Evolutionary conservation across 2,329 filamentous ascomycete genomes (phyloP), one percentile per base, ranked within the genome.

Genomic region (Rhytidhysteron rufulum): DNA sequence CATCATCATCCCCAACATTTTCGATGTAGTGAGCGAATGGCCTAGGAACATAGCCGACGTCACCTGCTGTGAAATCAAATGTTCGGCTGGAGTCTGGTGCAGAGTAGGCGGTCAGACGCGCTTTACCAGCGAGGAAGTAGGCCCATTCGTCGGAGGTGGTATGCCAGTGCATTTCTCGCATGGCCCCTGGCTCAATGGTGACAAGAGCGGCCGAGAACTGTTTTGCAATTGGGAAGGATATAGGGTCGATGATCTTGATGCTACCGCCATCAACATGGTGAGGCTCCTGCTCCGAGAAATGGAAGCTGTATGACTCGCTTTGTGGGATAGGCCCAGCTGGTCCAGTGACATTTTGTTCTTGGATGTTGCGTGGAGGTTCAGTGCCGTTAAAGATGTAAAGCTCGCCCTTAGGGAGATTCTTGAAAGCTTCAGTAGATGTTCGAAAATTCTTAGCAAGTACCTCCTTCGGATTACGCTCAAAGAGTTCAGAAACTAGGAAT

Each of bases 91-190:
- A 59, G 4, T 63, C 57, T 0, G 77, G 74, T 0, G 77, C 78
- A 17, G 65, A 51, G 61, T 74, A 82, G 19, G 80, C 68, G 1
- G 77, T 81, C 27, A 80, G 68, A 8, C 79, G 72, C 0, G 71
- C 79, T 9, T 70, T 70, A 0, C 79, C 79, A 39, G 70, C 57
- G 6, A 82, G 60, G 64, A 82, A 80, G 60, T 76, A 82, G 37
- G 71, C 71, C 79, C 79, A 82, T 58, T 82, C 79, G 54, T 82
- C 78, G 7, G 69, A 73, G 1, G 68, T 71, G 1, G 75, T 74
- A 62, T 83, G 79, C 79, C 79, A 83, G 63, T 83, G 79, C 31
- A 83, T 64, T 54, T 83, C 79, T 17, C 80, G 73, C 75, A 83
- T 78, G 1, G 78, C 79, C n/a, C 79, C 79, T 0, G 79, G 78